Conservation (phyloP, 306 rosid genomes). For the Fragaria iinumae region DNA sequence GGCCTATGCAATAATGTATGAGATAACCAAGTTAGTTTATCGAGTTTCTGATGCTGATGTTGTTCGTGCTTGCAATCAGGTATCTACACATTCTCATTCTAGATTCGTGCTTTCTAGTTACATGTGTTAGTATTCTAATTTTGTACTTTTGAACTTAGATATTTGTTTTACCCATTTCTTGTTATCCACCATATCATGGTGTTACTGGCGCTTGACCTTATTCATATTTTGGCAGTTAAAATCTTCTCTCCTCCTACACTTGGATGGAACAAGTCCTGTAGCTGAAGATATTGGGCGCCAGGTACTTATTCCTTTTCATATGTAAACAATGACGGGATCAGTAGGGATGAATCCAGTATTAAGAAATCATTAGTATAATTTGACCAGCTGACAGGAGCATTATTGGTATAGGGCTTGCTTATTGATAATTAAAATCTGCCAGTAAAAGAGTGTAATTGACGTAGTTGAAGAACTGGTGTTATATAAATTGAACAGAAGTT, state of each 20-base stretch:
- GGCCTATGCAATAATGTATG: slow-evolving; percentile 83
- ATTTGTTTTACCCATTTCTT: background rate
- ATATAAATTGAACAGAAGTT: background rate
- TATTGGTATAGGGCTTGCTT: background rate
- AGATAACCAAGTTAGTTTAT: slow-evolving; percentile 71
- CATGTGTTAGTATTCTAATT: background rate
- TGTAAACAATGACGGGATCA: background rate
- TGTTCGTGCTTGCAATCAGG: slow-evolving; percentile 89
- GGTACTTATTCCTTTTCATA: slow-evolving; percentile 39
- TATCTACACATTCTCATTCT: slow-evolving; percentile 17
- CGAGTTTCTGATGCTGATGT: slow-evolving; percentile 85
- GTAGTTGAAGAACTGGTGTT: background rate
- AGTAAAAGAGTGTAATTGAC: background rate
- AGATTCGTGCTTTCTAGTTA: background rate
- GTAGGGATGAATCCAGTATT: background rate
- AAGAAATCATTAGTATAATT: background rate
- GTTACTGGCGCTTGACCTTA: background rate
- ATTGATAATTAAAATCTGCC: background rate
- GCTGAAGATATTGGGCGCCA: slow-evolving; percentile 98
- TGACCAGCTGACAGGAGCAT: too few species aligned
- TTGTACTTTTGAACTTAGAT: background rate
- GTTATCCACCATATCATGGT: background rate
- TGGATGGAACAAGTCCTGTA: slow-evolving; percentile 83
- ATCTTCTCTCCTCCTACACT: slow-evolving; percentile 83
- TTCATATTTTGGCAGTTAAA: slow-evolving; percentile 55